These are phyloP conservation scores for Magnaporthiopsis incrustans DNA, from an alignment of 2,329 filamentous ascomycete genomes.

Conservation along the genomic window DNA sequence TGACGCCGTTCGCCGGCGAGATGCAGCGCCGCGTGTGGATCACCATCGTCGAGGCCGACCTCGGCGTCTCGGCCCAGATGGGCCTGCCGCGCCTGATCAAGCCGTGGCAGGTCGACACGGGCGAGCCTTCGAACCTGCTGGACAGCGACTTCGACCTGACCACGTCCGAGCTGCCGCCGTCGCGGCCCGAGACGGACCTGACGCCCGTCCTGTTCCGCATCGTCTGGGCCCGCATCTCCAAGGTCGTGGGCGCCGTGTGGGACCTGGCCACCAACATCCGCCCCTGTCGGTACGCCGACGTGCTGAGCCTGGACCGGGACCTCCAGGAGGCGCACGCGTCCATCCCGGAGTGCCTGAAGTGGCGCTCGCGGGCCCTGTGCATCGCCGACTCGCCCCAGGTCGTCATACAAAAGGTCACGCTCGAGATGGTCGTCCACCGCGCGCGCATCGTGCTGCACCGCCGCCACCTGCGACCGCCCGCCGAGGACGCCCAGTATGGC, in stretches of 20 bases:
- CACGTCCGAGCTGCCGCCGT: slow-evolving; percentile 30
- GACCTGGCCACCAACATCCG: slow-evolving; percentile 10
- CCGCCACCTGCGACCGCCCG: slow-evolving; percentile 21
- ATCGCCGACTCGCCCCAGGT: slow-evolving; percentile 16
- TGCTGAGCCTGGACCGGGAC: slow-evolving; percentile 16
- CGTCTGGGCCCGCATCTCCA: slow-evolving; percentile 14
- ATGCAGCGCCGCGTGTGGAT: slow-evolving; percentile 42
- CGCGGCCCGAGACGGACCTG: slow-evolving; percentile 32
- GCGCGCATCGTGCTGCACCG: slow-evolving; percentile 18
- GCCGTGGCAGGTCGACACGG: slow-evolving; percentile 36
- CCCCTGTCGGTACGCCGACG: slow-evolving; percentile 11
- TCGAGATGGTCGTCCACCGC: slow-evolving; percentile 20
- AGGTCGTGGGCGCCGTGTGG: slow-evolving; percentile 15
- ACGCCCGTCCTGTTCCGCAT: slow-evolving; percentile 24
- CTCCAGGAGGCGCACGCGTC: slow-evolving; percentile 13
- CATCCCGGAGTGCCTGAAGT: slow-evolving; percentile 12
- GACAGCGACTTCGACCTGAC: slow-evolving; percentile 46
- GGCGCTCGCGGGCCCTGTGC: slow-evolving; percentile 5
- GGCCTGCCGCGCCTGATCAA: slow-evolving; percentile 43
- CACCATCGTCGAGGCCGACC: slow-evolving; percentile 37
- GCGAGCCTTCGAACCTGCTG: slow-evolving; percentile 34
- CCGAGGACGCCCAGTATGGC: slow-evolving; percentile 25
- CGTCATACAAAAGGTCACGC: slow-evolving; percentile 18
- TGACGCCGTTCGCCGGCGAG: slow-evolving; percentile 42
- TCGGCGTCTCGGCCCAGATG: slow-evolving; percentile 42